Evolutionary conservation across 768 basidiomycete species (phyloP), one percentile per base, ranked within the genome.

Genomic region (Rhodotorula kratochvilovae): DNA sequence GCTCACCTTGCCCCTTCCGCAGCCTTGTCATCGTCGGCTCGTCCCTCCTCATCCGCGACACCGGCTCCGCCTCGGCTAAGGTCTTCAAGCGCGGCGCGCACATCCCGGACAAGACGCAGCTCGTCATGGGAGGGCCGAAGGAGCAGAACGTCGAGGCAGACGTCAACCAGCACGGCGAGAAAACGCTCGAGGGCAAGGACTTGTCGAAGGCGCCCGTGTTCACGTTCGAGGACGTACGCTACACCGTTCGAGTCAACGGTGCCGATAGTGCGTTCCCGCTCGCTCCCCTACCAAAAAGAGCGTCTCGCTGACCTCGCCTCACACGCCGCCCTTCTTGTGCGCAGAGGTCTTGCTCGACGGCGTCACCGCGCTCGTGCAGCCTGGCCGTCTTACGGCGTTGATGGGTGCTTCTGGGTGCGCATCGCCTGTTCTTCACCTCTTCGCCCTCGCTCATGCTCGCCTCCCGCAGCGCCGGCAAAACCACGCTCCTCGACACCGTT

Each of bases 331-430:
- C n/a, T n/a, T n/a, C n/a, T n/a, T 46, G 5, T 13, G 5, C 45
- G 45, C 45, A 46, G 45, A 66, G 61, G 23, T 62, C 8, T 58
- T 76, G 8, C 70, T 76, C 42, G 54, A 70, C 43, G 33, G 66
- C 35, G 65, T 83, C 51, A 79, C 75, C 48, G 83, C 81, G 31
- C 81, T 80, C 70, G 80, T 81, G 70, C 76, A 80, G 67, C 82
- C 82, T 25, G 82, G 82, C 39, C 76, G 76, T 17, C 72, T 83
- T 8, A 82, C 81, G 4, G 83, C 83, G 0, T 77, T 83, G 5
- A 83, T 83, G 82, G 83, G 83, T 60, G 83, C 80, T 19, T 80
- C 79, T 6, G 82, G 54, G 82, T 72, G 81, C 39, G n/a, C n/a
- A n/a, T n/a, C n/a, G n/a, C n/a, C n/a, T n/a, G 42, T 45, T 27